These are phyloP conservation scores for Thielaviopsis punctulata DNA, from an alignment of 2,329 filamentous ascomycete genomes.

Conservation along the genomic window DNA sequence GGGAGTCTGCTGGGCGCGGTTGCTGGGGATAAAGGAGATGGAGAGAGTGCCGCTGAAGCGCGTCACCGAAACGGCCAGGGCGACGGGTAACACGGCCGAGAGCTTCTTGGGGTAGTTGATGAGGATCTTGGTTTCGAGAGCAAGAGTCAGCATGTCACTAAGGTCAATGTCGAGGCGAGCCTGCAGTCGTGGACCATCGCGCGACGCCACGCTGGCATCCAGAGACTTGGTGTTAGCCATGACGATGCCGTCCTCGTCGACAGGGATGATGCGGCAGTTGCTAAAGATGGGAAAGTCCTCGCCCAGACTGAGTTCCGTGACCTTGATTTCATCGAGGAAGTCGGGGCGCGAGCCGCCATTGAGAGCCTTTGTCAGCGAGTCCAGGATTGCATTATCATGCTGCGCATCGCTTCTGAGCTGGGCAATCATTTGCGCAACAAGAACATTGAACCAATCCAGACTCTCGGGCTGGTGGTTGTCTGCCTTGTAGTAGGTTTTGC, in stretches of 20 bases:
- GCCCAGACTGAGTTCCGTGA: conserved; percentile 83
- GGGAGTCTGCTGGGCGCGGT: conserved; percentile 48
- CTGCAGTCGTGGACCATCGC: conserved; percentile 62
- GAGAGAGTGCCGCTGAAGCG: conserved; percentile 89
- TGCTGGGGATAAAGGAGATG: conserved; percentile 76
- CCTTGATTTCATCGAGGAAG: conserved; percentile 82
- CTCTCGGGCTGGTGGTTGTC: conserved; percentile 91
- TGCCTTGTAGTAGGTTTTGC: conserved; percentile 96
- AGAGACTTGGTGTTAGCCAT: conserved; percentile 34
- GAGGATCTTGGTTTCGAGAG: conserved; percentile 81
- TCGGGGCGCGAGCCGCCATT: conserved; percentile 78
- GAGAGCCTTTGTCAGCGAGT: conserved; percentile 64
- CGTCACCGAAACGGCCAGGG: conserved; percentile 77
- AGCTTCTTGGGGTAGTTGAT: conserved; percentile 88
- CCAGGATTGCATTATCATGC: conserved; percentile 77
- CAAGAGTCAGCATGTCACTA: conserved; percentile 87
- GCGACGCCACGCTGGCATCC: conserved; percentile 32
- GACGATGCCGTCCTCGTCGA: conserved; percentile 58
- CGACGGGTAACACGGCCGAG: conserved; percentile 79
- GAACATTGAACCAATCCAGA: conserved; percentile 96
- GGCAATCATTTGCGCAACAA: conserved; percentile 90
- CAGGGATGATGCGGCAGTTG: conserved; percentile 89
- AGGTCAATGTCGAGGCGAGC: conserved; percentile 94
- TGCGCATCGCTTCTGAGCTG: conserved; percentile 88
- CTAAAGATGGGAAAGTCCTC: conserved; percentile 98